Percentiles rank a stretch among this genome's conserved stretches.
phyloP scores from a whole-genome alignment of 129 eudicot species.

The Solidago caesia region DNA sequence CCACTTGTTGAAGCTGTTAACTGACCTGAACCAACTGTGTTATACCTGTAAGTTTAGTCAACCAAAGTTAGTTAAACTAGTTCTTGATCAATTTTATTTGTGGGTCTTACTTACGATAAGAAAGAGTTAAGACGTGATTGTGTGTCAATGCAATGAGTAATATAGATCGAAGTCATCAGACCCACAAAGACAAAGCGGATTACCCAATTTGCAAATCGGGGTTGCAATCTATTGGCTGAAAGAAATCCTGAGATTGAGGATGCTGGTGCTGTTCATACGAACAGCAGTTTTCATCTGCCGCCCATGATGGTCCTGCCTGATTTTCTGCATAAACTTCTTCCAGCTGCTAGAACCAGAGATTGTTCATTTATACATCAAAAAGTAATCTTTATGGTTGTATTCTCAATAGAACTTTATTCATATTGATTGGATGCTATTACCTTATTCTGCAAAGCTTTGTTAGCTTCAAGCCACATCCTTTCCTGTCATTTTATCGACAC shows the following conservation, averaged over 20 bases:
- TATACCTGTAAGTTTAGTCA: conserved; percentile 45
- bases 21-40: conserved; percentile 55
- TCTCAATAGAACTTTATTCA: neutral
- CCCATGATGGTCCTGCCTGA: conserved; percentile 70
- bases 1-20: conserved; percentile 48
- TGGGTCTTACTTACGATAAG: neutral
- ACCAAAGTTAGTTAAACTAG: neutral
- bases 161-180: neutral
- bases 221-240: conserved; percentile 79
- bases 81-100: neutral
- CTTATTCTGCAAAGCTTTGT: conserved; percentile 66
- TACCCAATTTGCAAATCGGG: conserved; percentile 79
- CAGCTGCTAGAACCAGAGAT: conserved; percentile 47
- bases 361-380: neutral
- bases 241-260: conserved; percentile 71
- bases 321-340: conserved; percentile 62
- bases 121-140: neutral
- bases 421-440: conserved; percentile 29
- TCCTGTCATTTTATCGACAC: conserved; percentile 44
- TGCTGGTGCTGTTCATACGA: conserved; percentile 53
- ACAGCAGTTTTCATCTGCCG: conserved; percentile 51
- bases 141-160: neutral
- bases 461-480: conserved; percentile 70
- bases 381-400: neutral
- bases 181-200: neutral